Base-by-base conservation (phyloP, 176 grass and related monocot genomes). In the Aegilops speltoides region DNA sequence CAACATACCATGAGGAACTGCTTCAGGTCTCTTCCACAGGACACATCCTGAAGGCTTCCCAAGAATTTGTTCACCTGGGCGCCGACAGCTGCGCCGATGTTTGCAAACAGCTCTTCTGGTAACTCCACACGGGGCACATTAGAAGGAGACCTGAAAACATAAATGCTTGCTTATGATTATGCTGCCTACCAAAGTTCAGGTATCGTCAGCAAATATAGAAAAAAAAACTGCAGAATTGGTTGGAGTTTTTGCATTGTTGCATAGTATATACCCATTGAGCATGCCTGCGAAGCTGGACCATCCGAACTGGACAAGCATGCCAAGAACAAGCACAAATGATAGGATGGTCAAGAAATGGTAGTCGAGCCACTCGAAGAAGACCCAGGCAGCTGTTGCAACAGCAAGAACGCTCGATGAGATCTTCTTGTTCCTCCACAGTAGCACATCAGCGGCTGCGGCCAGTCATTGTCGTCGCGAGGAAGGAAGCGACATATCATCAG, bases 371-470 rank as follows among this genome's bases (percentile, higher is more conserved):
- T 98, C 96, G 24, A 96, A 95, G 60, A 98, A 88, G 61, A 89
- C 74, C 96, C 96, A 98, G 48, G 87, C 80, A 64, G 87, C 81
- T 33, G 91, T 98, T 64, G 91, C 93, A 45, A 83, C 40, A n/a
- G 82, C 88, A 72, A 98, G 91, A 7, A 94, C 88, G 29, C 93
- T 92, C 0, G 91, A 94, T 4, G 96, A 98, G n/a, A 96, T 96
- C 84, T 98, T 96, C 82, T 89, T 98, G 90, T 98, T 95, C 87
- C 96, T 85, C 96, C 96, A 98, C 45, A 98, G 68, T 20, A 95
- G 73, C 43, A 98, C 90, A 80, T 98, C 96, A 19, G 96, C 96
- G 14, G 96, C 96, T 95, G 64, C 24, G 3, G n/a, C 32, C 13
- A 46, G n/a, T 38, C 13, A 48, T 29, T 1, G 24, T 17, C 43